Base-by-base conservation (phyloP, 306 rosid species). In the Benincasa hispida region DNA sequence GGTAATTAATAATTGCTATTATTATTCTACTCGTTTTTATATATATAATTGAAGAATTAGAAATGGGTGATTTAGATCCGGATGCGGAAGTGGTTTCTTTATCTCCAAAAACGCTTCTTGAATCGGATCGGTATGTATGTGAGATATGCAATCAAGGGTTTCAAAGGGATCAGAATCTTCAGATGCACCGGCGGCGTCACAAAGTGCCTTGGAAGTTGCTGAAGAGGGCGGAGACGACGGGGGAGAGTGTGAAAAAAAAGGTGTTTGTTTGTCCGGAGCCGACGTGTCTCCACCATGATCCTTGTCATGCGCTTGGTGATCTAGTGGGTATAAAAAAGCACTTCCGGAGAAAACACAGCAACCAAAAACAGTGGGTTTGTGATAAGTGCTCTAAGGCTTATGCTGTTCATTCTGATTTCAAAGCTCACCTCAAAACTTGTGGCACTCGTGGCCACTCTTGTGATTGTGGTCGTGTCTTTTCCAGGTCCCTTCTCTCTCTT, bases 71-170 rank as follows among this genome's bases (percentile, higher is more conserved):
- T 5, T 50, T n/a, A 55, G 99, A 94, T 90, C 99, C 98, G 66
- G 98, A 92, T 80, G 99, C 99, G 2, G 93, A 92, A 77, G 99
- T 94, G 17, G 99, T 94, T 81, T 90, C 97, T 28, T 77, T 94
- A 3, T 94, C 99, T 3, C 97, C 99, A 1, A 92, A 88, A 60
- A 94, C 98, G 10, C 61, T 94, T 24, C 17, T 94, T 61, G 99
- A 94, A 83, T 94, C 98, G 6, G 98, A 92, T 75, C 82, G 93
- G 9, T 94, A 94, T 45, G 96, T 94, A 24, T 94, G 99, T 67
- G 99, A 94, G 96, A 94, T 94, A 96, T 94, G 99, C 82, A 92
- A 90, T 83, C 96, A 92, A 67, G 99, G 98, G 67, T 94, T 94
- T 30, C 98, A 94, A 77, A 84, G 99, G 34, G 99, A 94, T 85